Evolutionary conservation across 2,329 filamentous ascomycete genomes (phyloP).

Genomic region (Diaporthe velutina): DNA sequence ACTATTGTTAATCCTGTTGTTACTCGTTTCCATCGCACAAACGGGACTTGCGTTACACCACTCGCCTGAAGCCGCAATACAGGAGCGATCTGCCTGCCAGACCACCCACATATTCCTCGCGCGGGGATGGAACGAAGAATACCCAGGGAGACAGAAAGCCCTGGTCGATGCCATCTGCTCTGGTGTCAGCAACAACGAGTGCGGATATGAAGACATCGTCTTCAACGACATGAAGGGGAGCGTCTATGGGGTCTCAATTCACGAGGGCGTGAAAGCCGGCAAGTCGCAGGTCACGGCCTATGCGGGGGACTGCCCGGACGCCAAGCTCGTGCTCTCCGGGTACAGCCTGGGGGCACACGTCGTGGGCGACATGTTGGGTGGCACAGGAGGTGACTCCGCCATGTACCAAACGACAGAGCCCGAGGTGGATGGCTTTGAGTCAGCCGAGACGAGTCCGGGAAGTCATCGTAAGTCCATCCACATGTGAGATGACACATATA

Average conservation of each 20-base stretch:
- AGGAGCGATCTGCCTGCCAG: neutral
- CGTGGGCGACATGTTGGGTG: conserved; percentile 22
- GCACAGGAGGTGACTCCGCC: neutral
- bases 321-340: conserved; percentile 5
- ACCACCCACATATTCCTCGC: conserved; percentile 15
- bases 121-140: conserved; percentile 16
- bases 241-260: neutral
- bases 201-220: conserved; percentile 15
- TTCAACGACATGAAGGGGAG: conserved; percentile 15
- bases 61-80: neutral
- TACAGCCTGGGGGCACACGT: conserved; percentile 9
- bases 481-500: neutral
- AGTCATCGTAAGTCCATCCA: neutral
- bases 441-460: neutral
- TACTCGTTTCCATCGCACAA: neutral
- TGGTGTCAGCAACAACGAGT: neutral
- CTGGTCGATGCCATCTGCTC: conserved; percentile 12
- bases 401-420: conserved; percentile 1
- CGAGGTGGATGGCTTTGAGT: conserved; percentile 5
- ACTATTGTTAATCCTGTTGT: neutral
- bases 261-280: neutral
- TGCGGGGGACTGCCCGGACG: neutral
- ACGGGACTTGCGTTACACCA: neutral
- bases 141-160: neutral
- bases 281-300: conserved; percentile 17